These are phyloP conservation scores for Biscutella laevigata DNA, from an alignment of 441 rosid genomes.

Conservation along the genomic window DNA sequence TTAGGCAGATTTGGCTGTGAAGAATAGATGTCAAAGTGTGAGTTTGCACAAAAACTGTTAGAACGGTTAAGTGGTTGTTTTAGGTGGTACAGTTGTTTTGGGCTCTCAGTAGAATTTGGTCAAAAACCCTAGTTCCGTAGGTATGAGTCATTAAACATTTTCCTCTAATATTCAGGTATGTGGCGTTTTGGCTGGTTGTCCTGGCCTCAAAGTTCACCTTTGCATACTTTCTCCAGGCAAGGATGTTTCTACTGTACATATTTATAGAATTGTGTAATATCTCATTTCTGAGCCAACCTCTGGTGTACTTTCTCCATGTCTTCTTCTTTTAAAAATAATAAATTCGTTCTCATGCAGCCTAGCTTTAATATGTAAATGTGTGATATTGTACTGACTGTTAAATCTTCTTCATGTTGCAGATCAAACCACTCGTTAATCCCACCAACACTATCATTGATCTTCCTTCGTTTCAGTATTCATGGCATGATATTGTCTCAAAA, in stretches of 20 bases:
- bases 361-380: not conserved
- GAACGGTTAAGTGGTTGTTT: not conserved
- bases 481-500: conserved; percentile 96
- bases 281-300: not conserved
- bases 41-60: conserved; percentile 7
- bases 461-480: conserved; percentile 50
- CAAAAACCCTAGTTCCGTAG: not conserved
- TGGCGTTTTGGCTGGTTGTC: conserved; percentile 85
- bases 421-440: conserved; percentile 80
- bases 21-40: not conserved
- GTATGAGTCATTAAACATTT: conserved; percentile 2
- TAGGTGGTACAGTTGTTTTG: conserved; percentile 5
- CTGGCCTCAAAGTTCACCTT: conserved; percentile 81
- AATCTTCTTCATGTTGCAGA: conserved; percentile 45
- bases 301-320: conserved; percentile 1
- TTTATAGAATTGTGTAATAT: not conserved
- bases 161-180: conserved; percentile 56
- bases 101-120: conserved; percentile 14
- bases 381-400: conserved; percentile 6
- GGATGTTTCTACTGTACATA: conserved; percentile 12
- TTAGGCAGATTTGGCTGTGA: not conserved
- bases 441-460: conserved; percentile 48
- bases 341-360: not conserved
- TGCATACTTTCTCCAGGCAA: conserved; percentile 98
- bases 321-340: not conserved